These are phyloP conservation scores for Phaeosphaeria sp. DNA, from an alignment of 2,329 filamentous ascomycete species.

Conservation along the genomic window DNA sequence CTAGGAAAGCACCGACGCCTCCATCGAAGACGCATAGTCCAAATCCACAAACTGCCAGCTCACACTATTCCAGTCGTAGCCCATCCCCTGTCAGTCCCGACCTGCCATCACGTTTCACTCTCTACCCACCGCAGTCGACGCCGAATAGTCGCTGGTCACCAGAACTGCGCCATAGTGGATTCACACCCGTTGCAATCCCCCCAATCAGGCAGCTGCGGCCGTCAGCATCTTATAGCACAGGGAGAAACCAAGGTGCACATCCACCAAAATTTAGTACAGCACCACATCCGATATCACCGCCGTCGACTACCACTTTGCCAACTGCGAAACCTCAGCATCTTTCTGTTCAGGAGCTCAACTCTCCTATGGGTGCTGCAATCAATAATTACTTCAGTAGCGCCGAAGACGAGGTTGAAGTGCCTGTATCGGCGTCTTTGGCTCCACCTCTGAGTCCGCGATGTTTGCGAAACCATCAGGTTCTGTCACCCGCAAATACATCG, in stretches of 20 bases:
- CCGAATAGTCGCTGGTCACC: background rate
- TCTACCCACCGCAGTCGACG: slow-evolving; percentile 11
- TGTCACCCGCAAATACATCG: slow-evolving; percentile 22
- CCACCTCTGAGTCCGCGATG: slow-evolving; percentile 15
- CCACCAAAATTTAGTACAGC: slow-evolving; percentile 11
- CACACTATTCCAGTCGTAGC: slow-evolving; percentile 10
- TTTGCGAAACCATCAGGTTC: slow-evolving; percentile 22
- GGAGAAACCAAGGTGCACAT: background rate
- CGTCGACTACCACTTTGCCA: slow-evolving; percentile 1
- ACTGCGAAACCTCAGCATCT: background rate
- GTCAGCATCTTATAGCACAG: background rate
- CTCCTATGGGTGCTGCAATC: slow-evolving; percentile 22
- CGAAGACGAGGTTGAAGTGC: background rate
- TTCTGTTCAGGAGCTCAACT: slow-evolving; percentile 13
- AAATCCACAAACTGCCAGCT: slow-evolving; percentile 5
- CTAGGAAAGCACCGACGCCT: slow-evolving; percentile 18
- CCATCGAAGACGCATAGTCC: slow-evolving; percentile 21
- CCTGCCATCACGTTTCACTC: slow-evolving; percentile 8
- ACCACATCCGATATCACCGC: slow-evolving; percentile 6
- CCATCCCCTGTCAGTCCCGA: slow-evolving; percentile 8
- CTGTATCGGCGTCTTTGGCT: background rate
- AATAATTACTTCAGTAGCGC: slow-evolving; percentile 16
- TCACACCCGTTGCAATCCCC: background rate
- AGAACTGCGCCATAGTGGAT: background rate
- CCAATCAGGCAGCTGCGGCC: slow-evolving; percentile 5